Evolutionary conservation across 1,284 basidiomycete genomes (phyloP).

Genomic region (Serendipita sp.): DNA sequence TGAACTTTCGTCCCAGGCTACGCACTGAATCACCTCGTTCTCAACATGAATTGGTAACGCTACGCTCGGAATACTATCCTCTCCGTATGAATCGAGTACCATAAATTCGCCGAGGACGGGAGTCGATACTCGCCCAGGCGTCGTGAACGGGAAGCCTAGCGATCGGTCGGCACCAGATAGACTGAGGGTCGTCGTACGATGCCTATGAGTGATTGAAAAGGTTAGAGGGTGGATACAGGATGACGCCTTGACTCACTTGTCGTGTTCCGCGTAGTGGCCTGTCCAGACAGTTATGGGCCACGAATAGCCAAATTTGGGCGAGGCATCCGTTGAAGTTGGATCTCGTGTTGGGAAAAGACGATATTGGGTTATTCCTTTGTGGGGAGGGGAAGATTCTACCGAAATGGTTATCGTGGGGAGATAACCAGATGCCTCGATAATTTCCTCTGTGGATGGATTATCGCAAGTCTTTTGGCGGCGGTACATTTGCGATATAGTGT

Average conservation of each 20-base stretch:
- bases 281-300: background rate
- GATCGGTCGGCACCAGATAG: conserved; percentile 1
- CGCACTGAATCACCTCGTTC: background rate
- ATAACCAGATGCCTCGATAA: background rate
- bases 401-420: background rate
- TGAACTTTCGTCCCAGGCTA: conserved; percentile 2
- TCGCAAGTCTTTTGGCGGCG: background rate
- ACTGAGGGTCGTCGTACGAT: background rate
- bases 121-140: background rate
- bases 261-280: conserved; percentile 1
- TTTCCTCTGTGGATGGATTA: background rate
- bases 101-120: background rate
- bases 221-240: too few species aligned
- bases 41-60: background rate
- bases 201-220: background rate
- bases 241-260: background rate
- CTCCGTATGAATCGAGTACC: background rate
- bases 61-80: background rate
- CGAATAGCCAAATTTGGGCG: background rate
- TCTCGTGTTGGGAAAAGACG: background rate
- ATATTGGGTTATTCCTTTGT: conserved; percentile 3
- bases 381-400: background rate
- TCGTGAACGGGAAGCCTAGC: background rate
- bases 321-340: background rate
- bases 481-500: background rate